Percentiles rank a stretch among this genome's conserved stretches.
phyloP scores from a whole-genome alignment of 176 grass and related monocot species.

The Aechmea fasciata region DNA sequence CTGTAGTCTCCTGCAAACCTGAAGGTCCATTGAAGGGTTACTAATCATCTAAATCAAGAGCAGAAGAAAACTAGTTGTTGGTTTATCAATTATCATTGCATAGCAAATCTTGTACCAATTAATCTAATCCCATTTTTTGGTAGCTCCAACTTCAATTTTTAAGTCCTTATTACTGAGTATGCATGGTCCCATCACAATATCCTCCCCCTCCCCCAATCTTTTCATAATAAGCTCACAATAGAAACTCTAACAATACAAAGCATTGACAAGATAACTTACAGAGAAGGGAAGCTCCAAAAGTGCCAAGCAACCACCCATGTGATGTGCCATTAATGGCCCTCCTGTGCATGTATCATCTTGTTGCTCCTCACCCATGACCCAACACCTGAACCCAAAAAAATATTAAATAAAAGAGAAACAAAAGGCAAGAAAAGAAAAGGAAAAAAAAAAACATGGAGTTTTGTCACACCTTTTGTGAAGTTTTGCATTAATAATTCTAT shows the following conservation, averaged over 20 bases:
- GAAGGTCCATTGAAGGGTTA: background rate
- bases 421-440: background rate
- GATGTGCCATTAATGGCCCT: background rate
- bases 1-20: background rate
- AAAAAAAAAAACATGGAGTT: no score
- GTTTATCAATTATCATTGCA: background rate
- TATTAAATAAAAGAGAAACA: slow-evolving; percentile 4
- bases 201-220: background rate
- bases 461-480: no score
- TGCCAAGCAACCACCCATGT: slow-evolving; percentile 27
- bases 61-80: background rate
- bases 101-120: slow-evolving; percentile 9
- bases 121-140: background rate
- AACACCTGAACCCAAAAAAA: slow-evolving; percentile 7
- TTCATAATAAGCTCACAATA: slow-evolving; percentile 1
- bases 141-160: slow-evolving; percentile 6
- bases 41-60: background rate
- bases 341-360: background rate
- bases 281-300: slow-evolving; percentile 1
- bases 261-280: slow-evolving; percentile 1
- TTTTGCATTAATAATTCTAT: no score
- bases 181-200: slow-evolving; percentile 16
- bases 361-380: slow-evolving; percentile 10
- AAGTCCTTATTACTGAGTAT: slow-evolving; percentile 11
- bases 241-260: slow-evolving; percentile 20